Conservation (phyloP, 2,329 filamentous ascomycete genomes). For the Cladophialophora exuberans region DNA sequence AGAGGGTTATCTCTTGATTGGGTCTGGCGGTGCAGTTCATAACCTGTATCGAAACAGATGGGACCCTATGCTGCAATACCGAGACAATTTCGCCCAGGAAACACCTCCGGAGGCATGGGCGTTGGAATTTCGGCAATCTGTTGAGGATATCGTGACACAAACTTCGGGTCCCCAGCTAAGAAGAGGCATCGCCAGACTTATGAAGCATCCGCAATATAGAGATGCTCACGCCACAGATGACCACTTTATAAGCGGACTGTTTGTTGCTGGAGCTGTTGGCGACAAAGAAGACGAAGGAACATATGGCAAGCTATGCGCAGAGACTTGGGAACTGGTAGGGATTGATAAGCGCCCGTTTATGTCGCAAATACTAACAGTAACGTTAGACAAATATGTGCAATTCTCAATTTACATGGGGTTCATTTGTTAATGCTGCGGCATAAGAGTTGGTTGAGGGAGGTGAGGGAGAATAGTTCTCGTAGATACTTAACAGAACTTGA, state of each 20-base stretch:
- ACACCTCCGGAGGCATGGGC: slow-evolving; percentile 62
- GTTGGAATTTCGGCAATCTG: slow-evolving; percentile 66
- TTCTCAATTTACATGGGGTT: slow-evolving; percentile 60
- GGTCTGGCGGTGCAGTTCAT: slow-evolving; percentile 67
- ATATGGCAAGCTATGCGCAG: slow-evolving; percentile 53
- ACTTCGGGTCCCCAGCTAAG: slow-evolving; percentile 59
- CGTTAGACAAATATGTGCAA: slow-evolving; percentile 63
- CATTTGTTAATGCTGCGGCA: slow-evolving; percentile 34
- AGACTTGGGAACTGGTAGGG: slow-evolving; percentile 59
- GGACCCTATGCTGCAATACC: slow-evolving; percentile 65
- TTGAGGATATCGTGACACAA: slow-evolving; percentile 62
- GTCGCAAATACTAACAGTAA: slow-evolving; percentile 52
- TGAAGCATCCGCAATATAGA: slow-evolving; percentile 68
- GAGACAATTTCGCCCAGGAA: slow-evolving; percentile 65
- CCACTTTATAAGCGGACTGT: slow-evolving; percentile 68
- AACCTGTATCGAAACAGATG: slow-evolving; percentile 71
- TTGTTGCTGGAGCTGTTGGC: slow-evolving; percentile 62
- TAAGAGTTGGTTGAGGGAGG: not conserved
- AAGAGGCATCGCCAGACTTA: slow-evolving; percentile 61
- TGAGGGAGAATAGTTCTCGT: not conserved
- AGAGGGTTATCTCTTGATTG: slow-evolving; percentile 61
- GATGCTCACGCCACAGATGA: slow-evolving; percentile 72
- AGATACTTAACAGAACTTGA: too few relatives aligned
- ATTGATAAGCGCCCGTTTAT: slow-evolving; percentile 56
- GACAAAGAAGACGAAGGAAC: slow-evolving; percentile 51